These are phyloP conservation scores for Tubosaeta sp. DNA, from an alignment of 768 basidiomycete genomes.

Conservation along the genomic window DNA sequence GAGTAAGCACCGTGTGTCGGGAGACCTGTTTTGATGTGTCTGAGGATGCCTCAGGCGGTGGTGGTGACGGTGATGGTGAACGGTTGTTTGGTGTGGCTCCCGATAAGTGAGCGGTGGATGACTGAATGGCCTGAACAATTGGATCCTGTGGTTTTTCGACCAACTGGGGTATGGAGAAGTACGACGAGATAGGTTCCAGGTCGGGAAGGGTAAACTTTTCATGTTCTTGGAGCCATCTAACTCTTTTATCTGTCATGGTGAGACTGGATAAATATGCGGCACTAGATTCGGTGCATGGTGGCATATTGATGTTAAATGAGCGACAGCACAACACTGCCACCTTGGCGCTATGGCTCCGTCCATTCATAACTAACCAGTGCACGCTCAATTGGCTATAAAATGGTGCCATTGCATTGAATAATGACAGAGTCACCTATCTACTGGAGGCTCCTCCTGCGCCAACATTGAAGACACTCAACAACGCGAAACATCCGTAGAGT, in stretches of 20 bases:
- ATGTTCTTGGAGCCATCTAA: constrained; percentile 14
- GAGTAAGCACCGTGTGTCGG: neutral
- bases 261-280: too few species aligned
- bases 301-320: too few species aligned
- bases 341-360: too few species aligned
- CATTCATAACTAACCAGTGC: too few species aligned
- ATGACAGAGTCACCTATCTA: constrained; percentile 25
- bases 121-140: constrained; percentile 56
- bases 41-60: neutral
- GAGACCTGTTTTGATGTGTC: neutral
- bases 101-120: neutral
- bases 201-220: constrained; percentile 16
- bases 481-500: constrained; percentile 89
- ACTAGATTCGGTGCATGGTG: too few species aligned
- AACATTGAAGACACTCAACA: constrained; percentile 86
- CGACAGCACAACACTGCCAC: too few species aligned
- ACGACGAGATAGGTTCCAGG: constrained; percentile 39
- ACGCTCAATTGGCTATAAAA: too few species aligned
- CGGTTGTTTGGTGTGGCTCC: neutral
- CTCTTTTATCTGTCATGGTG: constrained; percentile 1
- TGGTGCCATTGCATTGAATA: constrained; percentile 1
- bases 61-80: neutral
- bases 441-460: constrained; percentile 31
- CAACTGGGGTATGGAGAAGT: constrained; percentile 62
- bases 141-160: constrained; percentile 76